Evolutionary conservation across 1,284 basidiomycete genomes (phyloP), one percentile per base, ranked within the genome.

Genomic region (Ceratobasidium sp.): DNA sequence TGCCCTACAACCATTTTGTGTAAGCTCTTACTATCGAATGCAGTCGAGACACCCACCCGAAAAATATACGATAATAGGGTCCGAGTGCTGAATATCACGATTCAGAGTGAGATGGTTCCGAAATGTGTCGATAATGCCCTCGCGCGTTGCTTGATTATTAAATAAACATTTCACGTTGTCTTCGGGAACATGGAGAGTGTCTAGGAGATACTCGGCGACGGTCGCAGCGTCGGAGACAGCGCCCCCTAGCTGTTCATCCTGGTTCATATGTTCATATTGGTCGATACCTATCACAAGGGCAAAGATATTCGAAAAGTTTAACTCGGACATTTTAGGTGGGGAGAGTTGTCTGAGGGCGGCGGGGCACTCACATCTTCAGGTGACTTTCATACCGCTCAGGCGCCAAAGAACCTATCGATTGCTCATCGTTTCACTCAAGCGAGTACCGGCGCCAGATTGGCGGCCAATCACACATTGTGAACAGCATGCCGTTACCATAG

Each of bases 1-100:
- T 59, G 53, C 6, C 67, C 67, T 70, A 26, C 8, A n/a, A 16
- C 21, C 39, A 21, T 45, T 23, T 6, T n/a, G 18, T 5, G n/a
- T n/a, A 12, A 26, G 3, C 57, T n/a, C 14, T 9, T 3, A 6
- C 18, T 30, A 14, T 36, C 14, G 48, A 28, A 14, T 10, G 12
- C 2, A 26, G 21, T 39, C 14, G 6, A 14, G 36, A 21, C 21
- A 30, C n/a, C n/a, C 10, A 70, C 67, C 67, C 14, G 67, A 55
- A 36, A 46, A 70, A 48, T 70, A 70, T 23, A 70, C 12, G 12
- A 70, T 14, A 23, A 70, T 70, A 14, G 67, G 67, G 30, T 58
- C 55, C 16, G 16, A 41, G 39, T 26, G 43, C n/a, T 50, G 12
- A 30, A 70, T 70, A 6, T 46, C 41, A 16, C 21, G 10, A 16